Percentiles rank a stretch among this genome's conserved stretches.
These are phyloP conservation scores for Eragrostis tef DNA, from an alignment of 202 grass and related monocot genomes.

Conservation along the genomic window DNA sequence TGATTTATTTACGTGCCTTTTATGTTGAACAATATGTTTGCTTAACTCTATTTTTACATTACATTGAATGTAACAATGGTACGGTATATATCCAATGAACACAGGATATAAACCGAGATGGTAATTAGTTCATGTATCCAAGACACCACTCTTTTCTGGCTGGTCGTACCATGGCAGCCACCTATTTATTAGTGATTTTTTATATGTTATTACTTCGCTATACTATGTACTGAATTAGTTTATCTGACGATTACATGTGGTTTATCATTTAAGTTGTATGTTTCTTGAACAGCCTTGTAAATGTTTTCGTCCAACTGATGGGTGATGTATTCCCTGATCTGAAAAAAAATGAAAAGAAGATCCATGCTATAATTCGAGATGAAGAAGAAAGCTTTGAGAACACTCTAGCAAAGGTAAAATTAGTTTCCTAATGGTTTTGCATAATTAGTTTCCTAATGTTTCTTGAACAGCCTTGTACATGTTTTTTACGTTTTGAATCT, in stretches of 20 bases:
- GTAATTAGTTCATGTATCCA: no score
- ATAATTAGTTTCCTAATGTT: constrained; percentile 6
- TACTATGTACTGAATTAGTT: neutral
- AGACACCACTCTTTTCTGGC: neutral
- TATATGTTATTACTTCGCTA: neutral
- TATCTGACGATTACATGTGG: neutral
- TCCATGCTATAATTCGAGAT: constrained; percentile 81
- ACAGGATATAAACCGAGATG: no score
- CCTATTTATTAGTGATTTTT: neutral
- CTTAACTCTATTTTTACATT: constrained; percentile 17
- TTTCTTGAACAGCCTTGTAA: constrained; percentile 75
- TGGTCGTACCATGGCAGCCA: neutral
- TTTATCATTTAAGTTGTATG: constrained; percentile 31
- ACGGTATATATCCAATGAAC: no score
- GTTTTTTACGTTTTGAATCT: neutral
- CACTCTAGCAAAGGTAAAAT: constrained; percentile 85
- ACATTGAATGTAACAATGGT: neutral
- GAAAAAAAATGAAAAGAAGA: constrained; percentile 66
- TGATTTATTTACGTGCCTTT: neutral
- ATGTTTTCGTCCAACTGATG: constrained; percentile 78
- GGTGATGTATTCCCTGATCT: constrained; percentile 92
- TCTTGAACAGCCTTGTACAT: no score
- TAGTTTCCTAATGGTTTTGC: constrained; percentile 28
- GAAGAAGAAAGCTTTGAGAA: constrained; percentile 99
- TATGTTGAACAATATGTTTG: constrained; percentile 6